phyloP scores from a whole-genome alignment of 257 asterid genomes.

The Euphrasia confusa region DNA sequence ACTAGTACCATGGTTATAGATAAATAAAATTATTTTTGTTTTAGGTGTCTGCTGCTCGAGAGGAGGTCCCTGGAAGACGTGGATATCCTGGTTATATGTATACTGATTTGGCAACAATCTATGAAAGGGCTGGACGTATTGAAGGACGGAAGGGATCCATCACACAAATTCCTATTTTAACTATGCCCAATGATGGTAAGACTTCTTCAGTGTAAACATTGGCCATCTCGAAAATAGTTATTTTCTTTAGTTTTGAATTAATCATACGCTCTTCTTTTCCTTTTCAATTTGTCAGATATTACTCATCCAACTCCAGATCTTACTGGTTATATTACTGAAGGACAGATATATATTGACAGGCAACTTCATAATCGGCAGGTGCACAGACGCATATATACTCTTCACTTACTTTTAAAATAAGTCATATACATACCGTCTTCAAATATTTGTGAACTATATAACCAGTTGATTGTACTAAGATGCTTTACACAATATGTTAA shows the following conservation, averaged over 20 bases:
- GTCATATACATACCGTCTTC: too few relatives aligned
- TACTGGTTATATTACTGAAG: constrained; percentile 98
- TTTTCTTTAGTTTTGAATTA: constrained; percentile 6
- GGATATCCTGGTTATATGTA: constrained; percentile 82
- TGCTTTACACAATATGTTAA: too few relatives aligned
- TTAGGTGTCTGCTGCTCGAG: constrained; percentile 98
- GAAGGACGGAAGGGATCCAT: constrained; percentile 97
- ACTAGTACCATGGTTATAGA: constrained; percentile 8
- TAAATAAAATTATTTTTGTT: constrained; percentile 8
- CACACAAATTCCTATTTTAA: constrained; percentile 90
- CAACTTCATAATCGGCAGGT: constrained; percentile 41
- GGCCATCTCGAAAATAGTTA: constrained; percentile 2
- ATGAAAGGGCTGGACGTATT: constrained; percentile 98
- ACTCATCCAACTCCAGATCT: constrained; percentile 99
- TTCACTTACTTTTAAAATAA: too few relatives aligned
- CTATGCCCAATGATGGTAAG: constrained; percentile 98
- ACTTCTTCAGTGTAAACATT: constrained; percentile 5
- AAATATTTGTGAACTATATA: too few relatives aligned
- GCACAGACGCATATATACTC: too few relatives aligned
- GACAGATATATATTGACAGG: constrained; percentile 95
- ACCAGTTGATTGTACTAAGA: too few relatives aligned
- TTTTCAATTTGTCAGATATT: constrained; percentile 59
- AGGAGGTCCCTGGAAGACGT: constrained; percentile 97
- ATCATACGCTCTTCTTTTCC: constrained; percentile 14
- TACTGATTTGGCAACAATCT: constrained; percentile 95